These are phyloP conservation scores for Ormosia emarginata DNA, from an alignment of 306 rosid species.

Conservation along the genomic window DNA sequence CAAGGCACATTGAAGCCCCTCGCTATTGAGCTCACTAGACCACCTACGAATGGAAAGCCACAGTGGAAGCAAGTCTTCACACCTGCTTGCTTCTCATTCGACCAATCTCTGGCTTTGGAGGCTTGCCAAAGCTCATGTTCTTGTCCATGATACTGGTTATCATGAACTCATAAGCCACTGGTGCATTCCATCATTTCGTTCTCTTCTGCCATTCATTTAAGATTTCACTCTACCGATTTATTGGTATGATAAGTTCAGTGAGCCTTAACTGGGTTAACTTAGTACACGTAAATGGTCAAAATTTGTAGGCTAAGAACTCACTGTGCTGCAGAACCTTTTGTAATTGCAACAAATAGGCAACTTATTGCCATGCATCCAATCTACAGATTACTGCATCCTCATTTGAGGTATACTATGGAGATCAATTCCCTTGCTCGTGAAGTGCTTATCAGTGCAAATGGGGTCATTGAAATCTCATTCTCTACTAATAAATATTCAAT, in stretches of 20 bases:
- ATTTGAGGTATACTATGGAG: constrained; percentile 40
- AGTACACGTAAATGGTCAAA: not conserved
- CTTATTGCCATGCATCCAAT: constrained; percentile 52
- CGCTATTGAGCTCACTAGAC: constrained; percentile 46
- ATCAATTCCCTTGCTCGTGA: constrained; percentile 42
- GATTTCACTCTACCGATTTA: not conserved
- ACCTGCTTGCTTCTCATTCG: constrained; percentile 28
- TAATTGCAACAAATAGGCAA: constrained; percentile 45
- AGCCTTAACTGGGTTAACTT: not conserved
- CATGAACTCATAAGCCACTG: constrained; percentile 51
- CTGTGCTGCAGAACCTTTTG: constrained; percentile 35
- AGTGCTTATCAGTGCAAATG: constrained; percentile 35
- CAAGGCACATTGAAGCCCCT: constrained; percentile 51
- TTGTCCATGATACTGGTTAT: constrained; percentile 42
- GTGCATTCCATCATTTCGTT: constrained; percentile 2
- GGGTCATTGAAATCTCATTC: constrained; percentile 40
- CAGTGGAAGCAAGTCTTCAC: constrained; percentile 47
- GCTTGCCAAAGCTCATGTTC: constrained; percentile 49
- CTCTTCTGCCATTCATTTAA: not conserved
- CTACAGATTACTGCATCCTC: constrained; percentile 41
- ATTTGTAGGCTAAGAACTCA: constrained; percentile 48
- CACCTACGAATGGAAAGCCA: constrained; percentile 32
- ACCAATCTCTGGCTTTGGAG: constrained; percentile 49
- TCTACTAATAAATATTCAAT: constrained; percentile 36
- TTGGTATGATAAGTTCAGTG: not conserved